phyloP scores from a whole-genome alignment of 192 early-diverging fungal genomes.

The Podila epicladia region DNA sequence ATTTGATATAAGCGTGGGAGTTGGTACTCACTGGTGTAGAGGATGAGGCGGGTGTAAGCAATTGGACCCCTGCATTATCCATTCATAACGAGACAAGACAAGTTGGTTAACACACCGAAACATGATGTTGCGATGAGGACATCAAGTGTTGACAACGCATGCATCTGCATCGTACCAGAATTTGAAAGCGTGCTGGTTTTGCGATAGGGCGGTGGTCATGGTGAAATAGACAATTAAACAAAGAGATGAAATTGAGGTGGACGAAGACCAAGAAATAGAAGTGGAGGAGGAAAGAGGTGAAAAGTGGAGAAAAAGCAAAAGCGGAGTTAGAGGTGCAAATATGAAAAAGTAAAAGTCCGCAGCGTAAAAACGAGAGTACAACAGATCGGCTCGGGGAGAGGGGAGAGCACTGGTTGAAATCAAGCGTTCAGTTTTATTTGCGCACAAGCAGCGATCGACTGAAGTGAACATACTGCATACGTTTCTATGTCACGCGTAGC shows the following conservation, averaged over 20 bases:
- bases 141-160: neutral
- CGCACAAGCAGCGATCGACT: no score
- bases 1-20: neutral
- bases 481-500: no score
- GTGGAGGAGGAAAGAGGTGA: constrained; percentile 2
- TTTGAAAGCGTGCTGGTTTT: constrained; percentile 36
- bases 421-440: no score
- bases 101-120: neutral
- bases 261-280: neutral
- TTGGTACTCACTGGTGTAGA: constrained; percentile 26
- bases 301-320: neutral
- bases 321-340: neutral
- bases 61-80: constrained; percentile 23
- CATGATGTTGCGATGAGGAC: neutral
- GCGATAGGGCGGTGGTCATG: constrained; percentile 8
- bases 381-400: neutral
- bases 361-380: neutral
- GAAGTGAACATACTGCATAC: no score
- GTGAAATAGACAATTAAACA: neutral
- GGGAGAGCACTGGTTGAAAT: neutral
- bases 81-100: neutral
- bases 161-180: constrained; percentile 14
- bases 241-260: neutral
- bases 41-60: constrained; percentile 35
- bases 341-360: neutral